Conservation (phyloP, 208 protist genomes). For the Leishmania major region DNA sequence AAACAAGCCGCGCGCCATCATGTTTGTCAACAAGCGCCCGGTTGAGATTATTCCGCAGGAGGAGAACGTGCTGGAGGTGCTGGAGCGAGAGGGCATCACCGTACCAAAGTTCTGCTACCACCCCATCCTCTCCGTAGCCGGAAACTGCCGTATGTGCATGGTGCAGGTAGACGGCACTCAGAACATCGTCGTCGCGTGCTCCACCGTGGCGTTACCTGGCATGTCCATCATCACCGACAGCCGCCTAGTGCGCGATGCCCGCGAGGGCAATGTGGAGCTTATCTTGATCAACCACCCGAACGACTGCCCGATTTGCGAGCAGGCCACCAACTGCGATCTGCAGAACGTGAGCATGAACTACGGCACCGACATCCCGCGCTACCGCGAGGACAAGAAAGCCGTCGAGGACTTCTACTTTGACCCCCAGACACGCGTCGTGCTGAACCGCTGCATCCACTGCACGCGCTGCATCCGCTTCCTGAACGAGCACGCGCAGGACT, state of each 20-base stretch:
- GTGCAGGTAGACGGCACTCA: conserved; percentile 96
- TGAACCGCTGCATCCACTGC: conserved; percentile 98
- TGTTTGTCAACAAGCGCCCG: conserved; percentile 92
- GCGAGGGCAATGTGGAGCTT: conserved; percentile 97
- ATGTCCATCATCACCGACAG: conserved; percentile 97
- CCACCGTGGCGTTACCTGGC: conserved; percentile 93
- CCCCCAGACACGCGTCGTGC: conserved; percentile 94
- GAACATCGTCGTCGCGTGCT: conserved; percentile 96
- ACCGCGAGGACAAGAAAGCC: conserved; percentile 90
- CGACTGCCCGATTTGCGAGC: conserved; percentile 97
- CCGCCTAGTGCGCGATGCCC: conserved; percentile 93
- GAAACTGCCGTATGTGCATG: conserved; percentile 98
- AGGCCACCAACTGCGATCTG: conserved; percentile 97
- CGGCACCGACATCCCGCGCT: conserved; percentile 87
- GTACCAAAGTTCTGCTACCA: conserved; percentile 94
- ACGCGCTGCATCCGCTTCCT: conserved; percentile 96
- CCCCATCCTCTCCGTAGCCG: conserved; percentile 94
- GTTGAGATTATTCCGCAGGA: conserved; percentile 92
- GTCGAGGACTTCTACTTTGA: conserved; percentile 97
- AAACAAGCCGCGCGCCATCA: conserved; percentile 87
- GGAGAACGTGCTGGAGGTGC: conserved; percentile 91
- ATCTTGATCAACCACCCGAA: conserved; percentile 97
- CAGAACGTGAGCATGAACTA: conserved; percentile 95
- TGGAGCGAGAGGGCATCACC: conserved; percentile 88
- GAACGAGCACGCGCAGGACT: conserved; percentile 95